These are phyloP conservation scores for Boletus subparvulus DNA, from an alignment of 768 basidiomycete species.

Conservation along the genomic window DNA sequence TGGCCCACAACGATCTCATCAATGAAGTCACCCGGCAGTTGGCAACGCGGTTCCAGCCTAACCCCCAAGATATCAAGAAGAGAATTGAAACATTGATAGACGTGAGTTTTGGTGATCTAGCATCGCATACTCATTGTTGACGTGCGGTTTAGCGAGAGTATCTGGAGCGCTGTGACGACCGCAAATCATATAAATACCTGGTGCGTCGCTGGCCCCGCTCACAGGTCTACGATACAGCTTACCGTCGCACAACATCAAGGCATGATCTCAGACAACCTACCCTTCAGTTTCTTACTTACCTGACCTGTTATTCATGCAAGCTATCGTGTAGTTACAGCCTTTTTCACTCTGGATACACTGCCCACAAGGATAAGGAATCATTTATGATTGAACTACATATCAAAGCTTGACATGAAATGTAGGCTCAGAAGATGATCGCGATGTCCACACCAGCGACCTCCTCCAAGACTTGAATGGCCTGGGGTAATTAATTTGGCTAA, in stretches of 20 bases:
- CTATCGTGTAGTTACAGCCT: background rate
- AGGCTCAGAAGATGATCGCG: slow-evolving; percentile 27
- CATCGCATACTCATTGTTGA: background rate
- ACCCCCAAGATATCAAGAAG: slow-evolving; percentile 86
- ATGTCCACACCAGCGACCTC: slow-evolving; percentile 7
- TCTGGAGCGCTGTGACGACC: slow-evolving; percentile 83
- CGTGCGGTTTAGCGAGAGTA: slow-evolving; percentile 73
- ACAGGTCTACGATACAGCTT: background rate
- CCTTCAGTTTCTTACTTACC: background rate
- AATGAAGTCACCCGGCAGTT: slow-evolving; percentile 90
- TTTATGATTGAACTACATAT: slow-evolving; percentile 28
- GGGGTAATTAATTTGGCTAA: slow-evolving; percentile 39
- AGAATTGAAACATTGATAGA: slow-evolving; percentile 92
- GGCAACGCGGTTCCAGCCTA: slow-evolving; percentile 79
- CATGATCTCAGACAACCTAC: slow-evolving; percentile 20
- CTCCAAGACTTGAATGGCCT: slow-evolving; percentile 34
- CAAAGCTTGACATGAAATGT: slow-evolving; percentile 34
- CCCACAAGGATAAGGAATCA: background rate
- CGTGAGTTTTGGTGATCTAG: slow-evolving; percentile 43
- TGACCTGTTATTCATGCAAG: background rate
- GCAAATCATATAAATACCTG: slow-evolving; percentile 86
- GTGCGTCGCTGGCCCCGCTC: slow-evolving; percentile 27
- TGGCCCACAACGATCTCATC: slow-evolving; percentile 85
- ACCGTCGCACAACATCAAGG: slow-evolving; percentile 14
- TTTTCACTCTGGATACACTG: too few relatives aligned